phyloP scores from a whole-genome alignment of 805 yeast species.

The Candida insectalens region DNA sequence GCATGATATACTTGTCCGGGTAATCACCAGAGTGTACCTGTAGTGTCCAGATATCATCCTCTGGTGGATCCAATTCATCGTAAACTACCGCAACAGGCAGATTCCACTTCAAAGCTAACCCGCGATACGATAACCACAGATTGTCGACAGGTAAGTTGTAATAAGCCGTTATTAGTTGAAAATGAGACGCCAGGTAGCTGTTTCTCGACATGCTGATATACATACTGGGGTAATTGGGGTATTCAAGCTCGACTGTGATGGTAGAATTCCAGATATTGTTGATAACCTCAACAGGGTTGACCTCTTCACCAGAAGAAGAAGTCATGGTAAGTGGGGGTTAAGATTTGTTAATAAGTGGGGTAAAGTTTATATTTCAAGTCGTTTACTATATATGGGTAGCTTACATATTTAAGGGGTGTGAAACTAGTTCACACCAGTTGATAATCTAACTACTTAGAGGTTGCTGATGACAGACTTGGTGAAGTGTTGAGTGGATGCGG shows the following conservation, averaged over 20 bases:
- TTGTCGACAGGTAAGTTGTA: constrained; percentile 21
- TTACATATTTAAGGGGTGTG: too few relatives aligned
- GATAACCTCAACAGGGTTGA: too few relatives aligned
- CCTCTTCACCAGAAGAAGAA: too few relatives aligned
- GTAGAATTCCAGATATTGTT: too few relatives aligned
- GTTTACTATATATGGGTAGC: too few relatives aligned
- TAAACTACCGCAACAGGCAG: constrained; percentile 62
- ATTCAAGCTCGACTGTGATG: too few relatives aligned
- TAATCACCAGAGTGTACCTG: constrained; percentile 29
- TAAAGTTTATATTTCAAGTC: too few relatives aligned
- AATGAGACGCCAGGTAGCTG: constrained; percentile 40
- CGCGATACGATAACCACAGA: constrained; percentile 63
- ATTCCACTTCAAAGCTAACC: constrained; percentile 65
- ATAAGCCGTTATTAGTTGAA: constrained; percentile 27
- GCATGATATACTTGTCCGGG: constrained; percentile 36
- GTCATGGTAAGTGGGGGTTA: too few relatives aligned
- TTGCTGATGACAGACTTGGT: constrained; percentile 83
- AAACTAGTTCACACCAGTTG: too few relatives aligned
- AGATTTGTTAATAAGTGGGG: too few relatives aligned
- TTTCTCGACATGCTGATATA: constrained; percentile 29
- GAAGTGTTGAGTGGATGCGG: constrained; percentile 81
- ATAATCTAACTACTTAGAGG: too few relatives aligned
- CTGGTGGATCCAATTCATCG: constrained; percentile 27
- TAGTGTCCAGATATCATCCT: constrained; percentile 40
- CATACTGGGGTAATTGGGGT: too few relatives aligned